Evolutionary conservation across 1,139 yeast species (phyloP).

Genomic region (Lodderomyces oxycetoniae): DNA sequence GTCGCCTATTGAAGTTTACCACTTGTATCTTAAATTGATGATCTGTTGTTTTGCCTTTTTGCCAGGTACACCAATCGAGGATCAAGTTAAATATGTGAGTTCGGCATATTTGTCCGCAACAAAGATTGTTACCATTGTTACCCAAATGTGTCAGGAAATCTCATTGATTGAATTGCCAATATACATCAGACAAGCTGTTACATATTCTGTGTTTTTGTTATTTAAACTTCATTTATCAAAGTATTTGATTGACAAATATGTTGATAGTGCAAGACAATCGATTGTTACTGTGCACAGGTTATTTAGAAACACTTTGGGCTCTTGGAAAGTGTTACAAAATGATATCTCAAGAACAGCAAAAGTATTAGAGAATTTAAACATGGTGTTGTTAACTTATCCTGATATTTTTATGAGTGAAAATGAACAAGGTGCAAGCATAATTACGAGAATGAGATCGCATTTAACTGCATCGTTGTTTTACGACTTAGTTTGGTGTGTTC

Average conservation of each 20-base stretch:
- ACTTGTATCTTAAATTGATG: conserved; percentile 72
- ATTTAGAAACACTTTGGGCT: conserved; percentile 79
- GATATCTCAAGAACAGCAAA: conserved; percentile 91
- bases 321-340: conserved; percentile 89
- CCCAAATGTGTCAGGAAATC: conserved; percentile 60
- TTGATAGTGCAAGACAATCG: conserved; percentile 87
- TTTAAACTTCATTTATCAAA: conserved; percentile 83
- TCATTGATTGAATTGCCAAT: conserved; percentile 82
- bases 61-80: conserved; percentile 87
- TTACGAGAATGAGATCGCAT: conserved; percentile 87
- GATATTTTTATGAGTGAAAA: conserved; percentile 51
- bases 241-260: conserved; percentile 66
- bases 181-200: conserved; percentile 77
- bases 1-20: conserved; percentile 70
- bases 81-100: conserved; percentile 79
- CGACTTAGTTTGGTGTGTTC: conserved; percentile 92
- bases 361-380: conserved; percentile 84
- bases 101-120: conserved; percentile 81
- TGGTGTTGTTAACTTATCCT: conserved; percentile 83
- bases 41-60: conserved; percentile 86
- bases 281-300: conserved; percentile 89
- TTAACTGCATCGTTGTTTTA: conserved; percentile 86
- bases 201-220: conserved; percentile 73
- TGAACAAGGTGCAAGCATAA: conserved; percentile 51
- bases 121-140: conserved; percentile 70